Conservation (phyloP, 176 grass and related monocot species). For the Ampelocalamus luodianensis region DNA sequence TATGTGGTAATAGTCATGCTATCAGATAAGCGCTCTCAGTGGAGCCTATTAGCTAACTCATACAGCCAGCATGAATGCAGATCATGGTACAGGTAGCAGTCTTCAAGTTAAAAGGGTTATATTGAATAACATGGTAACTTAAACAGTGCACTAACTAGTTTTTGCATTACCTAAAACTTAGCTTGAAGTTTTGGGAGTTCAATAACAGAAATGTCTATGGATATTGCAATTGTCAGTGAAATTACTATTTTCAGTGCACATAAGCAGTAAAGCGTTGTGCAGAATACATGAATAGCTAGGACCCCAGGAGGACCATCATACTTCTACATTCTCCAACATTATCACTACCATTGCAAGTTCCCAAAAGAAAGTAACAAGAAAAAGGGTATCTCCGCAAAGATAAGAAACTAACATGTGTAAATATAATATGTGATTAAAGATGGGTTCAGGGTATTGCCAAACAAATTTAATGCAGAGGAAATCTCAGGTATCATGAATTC, state of each 20-base stretch:
- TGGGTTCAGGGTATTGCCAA: not conserved
- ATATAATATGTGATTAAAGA: constrained; percentile 1
- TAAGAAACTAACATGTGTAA: constrained; percentile 9
- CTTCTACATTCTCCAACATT: not conserved
- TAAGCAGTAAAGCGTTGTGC: not conserved
- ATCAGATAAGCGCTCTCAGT: constrained; percentile 1
- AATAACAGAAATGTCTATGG: not conserved
- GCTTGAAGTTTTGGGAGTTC: not conserved
- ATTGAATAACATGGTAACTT: not conserved
- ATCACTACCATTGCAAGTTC: not conserved
- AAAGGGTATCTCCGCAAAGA: not conserved
- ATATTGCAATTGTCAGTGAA: not conserved
- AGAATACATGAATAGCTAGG: constrained; percentile 15
- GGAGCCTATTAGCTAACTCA: constrained; percentile 32
- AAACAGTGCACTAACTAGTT: constrained; percentile 8
- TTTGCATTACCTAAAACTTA: not conserved
- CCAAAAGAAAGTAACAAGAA: constrained; percentile 3
- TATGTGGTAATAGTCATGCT: not conserved
- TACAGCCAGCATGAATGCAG: constrained; percentile 12
- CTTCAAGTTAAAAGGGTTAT: not conserved
- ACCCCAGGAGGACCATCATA: not conserved
- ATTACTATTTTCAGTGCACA: not conserved
- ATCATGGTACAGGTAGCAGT: not conserved
- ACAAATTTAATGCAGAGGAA: not conserved
- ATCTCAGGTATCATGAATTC: constrained; percentile 11